phyloP scores from a whole-genome alignment of 192 early-diverging fungal species.

The Backusella parvicylindrica region DNA sequence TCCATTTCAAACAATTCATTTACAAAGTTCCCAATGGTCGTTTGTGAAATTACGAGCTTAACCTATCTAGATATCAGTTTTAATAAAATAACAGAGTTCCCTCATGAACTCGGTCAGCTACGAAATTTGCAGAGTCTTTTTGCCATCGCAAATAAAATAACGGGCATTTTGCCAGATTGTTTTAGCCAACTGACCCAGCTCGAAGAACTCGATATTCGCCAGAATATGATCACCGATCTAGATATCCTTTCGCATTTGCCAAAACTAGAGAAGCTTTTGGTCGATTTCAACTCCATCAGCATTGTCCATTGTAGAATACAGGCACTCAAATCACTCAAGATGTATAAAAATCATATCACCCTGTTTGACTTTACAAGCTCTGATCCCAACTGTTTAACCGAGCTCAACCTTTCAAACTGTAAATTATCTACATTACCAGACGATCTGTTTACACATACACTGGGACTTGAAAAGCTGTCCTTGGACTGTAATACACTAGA shows the following conservation, averaged over 20 bases:
- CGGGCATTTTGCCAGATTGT: conserved; percentile 61
- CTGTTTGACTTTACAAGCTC: conserved; percentile 51
- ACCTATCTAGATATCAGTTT: conserved; percentile 77
- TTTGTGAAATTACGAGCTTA: conserved; percentile 62
- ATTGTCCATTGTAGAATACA: conserved; percentile 57
- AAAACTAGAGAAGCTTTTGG: conserved; percentile 57
- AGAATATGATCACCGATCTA: conserved; percentile 76
- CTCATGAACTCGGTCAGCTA: conserved; percentile 68
- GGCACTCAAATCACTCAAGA: conserved; percentile 49
- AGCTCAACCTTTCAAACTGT: conserved; percentile 62
- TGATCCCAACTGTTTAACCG: conserved; percentile 17
- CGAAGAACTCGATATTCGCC: conserved; percentile 73
- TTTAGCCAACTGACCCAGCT: conserved; percentile 58
- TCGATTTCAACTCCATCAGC: conserved; percentile 71
- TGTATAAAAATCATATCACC: conserved; percentile 69
- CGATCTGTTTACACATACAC: conserved; percentile 56
- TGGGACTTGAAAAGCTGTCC: conserved; percentile 51
- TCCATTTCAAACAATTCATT: conserved; percentile 83
- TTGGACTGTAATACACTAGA: conserved; percentile 71
- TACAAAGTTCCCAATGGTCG: conserved; percentile 57
- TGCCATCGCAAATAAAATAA: conserved; percentile 73
- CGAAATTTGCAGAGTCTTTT: conserved; percentile 53
- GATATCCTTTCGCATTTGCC: conserved; percentile 54
- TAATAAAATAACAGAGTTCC: conserved; percentile 72
- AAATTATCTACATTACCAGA: conserved; percentile 65